A percentile compares a stretch with the other conserved stretches of the same genome.
Evolutionary conservation across 257 asterid genomes (phyloP).

Genomic region (Solanum tacnaense): DNA sequence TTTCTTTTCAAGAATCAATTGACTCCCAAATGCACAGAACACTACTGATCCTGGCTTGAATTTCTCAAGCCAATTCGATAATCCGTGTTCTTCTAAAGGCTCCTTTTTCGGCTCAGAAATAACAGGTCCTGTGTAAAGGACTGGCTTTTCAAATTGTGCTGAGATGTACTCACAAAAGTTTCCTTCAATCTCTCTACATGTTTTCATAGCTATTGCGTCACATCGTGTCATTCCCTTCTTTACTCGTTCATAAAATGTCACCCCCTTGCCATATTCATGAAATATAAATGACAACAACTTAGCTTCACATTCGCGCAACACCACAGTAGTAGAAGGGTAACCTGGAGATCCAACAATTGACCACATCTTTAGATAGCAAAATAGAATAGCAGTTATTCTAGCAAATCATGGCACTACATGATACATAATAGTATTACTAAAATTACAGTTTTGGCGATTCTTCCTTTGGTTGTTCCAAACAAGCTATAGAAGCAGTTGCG

Average conservation of each 20-base stretch:
- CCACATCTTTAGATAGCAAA: neutral
- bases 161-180: slow-evolving; percentile 3
- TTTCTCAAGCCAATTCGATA: slow-evolving; percentile 1
- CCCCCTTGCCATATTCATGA: neutral
- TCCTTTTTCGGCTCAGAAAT: neutral
- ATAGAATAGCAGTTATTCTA: neutral
- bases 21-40: slow-evolving; percentile 19
- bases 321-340: slow-evolving; percentile 5
- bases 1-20: neutral
- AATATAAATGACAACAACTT: no score
- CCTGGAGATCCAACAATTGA: neutral
- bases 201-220: slow-evolving; percentile 5
- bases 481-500: no score
- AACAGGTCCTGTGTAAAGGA: slow-evolving; percentile 14
- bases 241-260: neutral
- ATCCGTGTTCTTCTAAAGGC: neutral
- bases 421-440: no score
- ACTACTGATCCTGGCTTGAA: neutral
- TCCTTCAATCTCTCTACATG: slow-evolving; percentile 19
- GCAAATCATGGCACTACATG: no score
- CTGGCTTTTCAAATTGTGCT: neutral
- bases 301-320: no score
- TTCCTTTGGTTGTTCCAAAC: no score
- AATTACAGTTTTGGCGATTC: no score
- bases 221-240: neutral